A percentile compares a stretch with the other conserved stretches of the same genome.
These are phyloP conservation scores for Fusarium sarcochroum DNA, from an alignment of 2,329 filamentous ascomycete species.

Conservation along the genomic window DNA sequence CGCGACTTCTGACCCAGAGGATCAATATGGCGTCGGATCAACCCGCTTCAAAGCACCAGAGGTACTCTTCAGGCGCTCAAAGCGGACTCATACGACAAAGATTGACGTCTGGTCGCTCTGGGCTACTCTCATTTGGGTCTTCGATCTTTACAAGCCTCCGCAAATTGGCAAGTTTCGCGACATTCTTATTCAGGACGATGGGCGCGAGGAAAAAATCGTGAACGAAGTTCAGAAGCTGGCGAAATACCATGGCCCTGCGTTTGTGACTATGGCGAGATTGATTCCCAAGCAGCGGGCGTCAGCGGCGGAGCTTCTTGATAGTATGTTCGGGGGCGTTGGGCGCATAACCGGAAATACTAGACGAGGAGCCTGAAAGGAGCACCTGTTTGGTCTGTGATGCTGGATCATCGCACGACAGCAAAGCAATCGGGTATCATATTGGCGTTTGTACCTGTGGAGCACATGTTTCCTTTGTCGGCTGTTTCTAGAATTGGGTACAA, in stretches of 20 bases:
- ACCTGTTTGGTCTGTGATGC: not conserved
- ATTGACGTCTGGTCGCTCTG: constrained; percentile 4
- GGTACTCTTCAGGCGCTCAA: not conserved
- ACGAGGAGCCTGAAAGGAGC: not conserved
- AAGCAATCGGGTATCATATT: not conserved
- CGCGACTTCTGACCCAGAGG: no score
- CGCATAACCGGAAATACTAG: not conserved
- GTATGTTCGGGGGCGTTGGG: not conserved
- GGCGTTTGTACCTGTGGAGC: not conserved
- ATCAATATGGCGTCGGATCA: no score
- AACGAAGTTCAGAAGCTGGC: not conserved
- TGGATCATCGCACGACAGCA: not conserved
- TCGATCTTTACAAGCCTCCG: not conserved
- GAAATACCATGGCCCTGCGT: not conserved
- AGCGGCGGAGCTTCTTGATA: not conserved
- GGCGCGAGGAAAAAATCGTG: no score
- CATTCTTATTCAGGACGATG: no score
- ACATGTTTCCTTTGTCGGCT: not conserved
- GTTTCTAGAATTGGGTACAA: not conserved
- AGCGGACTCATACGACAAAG: not conserved
- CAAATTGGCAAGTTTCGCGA: not conserved
- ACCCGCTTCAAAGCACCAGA: not conserved
- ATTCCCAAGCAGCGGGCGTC: not conserved
- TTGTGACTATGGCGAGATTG: not conserved
- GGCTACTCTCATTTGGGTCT: not conserved